Base-by-base conservation (phyloP, 2,329 filamentous ascomycete genomes). In the Alternaria triticina region DNA sequence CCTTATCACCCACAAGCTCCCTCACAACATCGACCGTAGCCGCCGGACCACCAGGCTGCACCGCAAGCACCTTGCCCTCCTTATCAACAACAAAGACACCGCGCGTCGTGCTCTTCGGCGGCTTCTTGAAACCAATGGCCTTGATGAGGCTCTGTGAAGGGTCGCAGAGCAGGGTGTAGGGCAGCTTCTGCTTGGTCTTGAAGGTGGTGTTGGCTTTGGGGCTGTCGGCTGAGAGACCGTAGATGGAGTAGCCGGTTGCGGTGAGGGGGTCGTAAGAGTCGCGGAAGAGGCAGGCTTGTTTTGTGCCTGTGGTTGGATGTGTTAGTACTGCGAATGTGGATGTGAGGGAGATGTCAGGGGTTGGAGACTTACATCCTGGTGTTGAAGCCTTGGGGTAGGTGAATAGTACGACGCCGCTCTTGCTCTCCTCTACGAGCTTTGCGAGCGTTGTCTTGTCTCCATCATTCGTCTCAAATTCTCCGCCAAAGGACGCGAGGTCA, bases 381-480 rank as follows among this genome's bases (percentile, higher is more conserved):
- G 96, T 99, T 27, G 91, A 96, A 12, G 96, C 96, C 83, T 92
- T 96, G 62, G 96, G 96, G 78, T 98, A 98, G 30, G 94, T 97
- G 81, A 99, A 97, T 28, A 98, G 83, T 33, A 97, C 93, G 46
- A 98, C 91, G 25, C 95, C 96, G 36, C 87, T 86, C 82, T 92
- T 90, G 86, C 94, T 97, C 76, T 91, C 87, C 55, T 93, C 90
- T 52, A 97, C 87, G 23, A 99, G 88, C 72, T 89, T 85, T 82
- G 93, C 91, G 62, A 99, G 84, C 1, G 89, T 93, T 6, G 91
- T 94, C 82, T 91, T 92, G 57, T 86, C 83, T 73, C 94, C 94
- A 68, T 97, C 93, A 70, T 98, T 89, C 66, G 91, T 96, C 84
- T 96, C 89, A 67, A 99, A 83, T 76, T 96, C 90, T 59, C 86